These are phyloP conservation scores for Myxozyma sirexii DNA, from an alignment of 805 yeast genomes.

Conservation along the genomic window DNA sequence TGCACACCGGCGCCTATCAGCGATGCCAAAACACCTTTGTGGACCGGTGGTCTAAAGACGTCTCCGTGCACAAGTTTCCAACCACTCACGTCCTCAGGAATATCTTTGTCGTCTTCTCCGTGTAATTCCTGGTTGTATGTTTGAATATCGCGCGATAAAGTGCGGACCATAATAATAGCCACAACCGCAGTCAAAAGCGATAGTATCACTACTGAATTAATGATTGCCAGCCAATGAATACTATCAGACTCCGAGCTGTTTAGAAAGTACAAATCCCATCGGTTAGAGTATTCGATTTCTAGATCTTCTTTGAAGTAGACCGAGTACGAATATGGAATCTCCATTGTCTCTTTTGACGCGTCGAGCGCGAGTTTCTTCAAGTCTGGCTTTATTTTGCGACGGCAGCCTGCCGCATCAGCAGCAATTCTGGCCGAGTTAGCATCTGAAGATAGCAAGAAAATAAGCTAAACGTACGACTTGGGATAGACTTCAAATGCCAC, in stretches of 20 bases:
- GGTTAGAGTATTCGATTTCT: slow-evolving; percentile 60
- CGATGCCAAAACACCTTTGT: slow-evolving; percentile 54
- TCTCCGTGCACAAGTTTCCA: slow-evolving; percentile 62
- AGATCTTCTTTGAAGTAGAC: slow-evolving; percentile 87
- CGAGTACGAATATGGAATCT: slow-evolving; percentile 78
- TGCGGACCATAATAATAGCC: slow-evolving; percentile 61
- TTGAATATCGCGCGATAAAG: slow-evolving; percentile 56
- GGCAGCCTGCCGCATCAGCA: slow-evolving; percentile 55
- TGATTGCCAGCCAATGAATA: slow-evolving; percentile 77
- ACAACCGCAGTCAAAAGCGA: slow-evolving; percentile 64
- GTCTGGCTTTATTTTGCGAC: slow-evolving; percentile 60
- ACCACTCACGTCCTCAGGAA: slow-evolving; percentile 41
- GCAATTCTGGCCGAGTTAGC: slow-evolving; percentile 7
- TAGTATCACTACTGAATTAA: slow-evolving; percentile 70
- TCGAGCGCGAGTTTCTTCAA: slow-evolving; percentile 60
- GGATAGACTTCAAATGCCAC: slow-evolving; percentile 93
- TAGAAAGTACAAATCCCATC: slow-evolving; percentile 75
- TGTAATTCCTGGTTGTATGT: slow-evolving; percentile 39
- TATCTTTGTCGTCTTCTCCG: slow-evolving; percentile 35
- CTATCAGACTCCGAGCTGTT: slow-evolving; percentile 54
- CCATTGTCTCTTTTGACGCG: slow-evolving; percentile 43
- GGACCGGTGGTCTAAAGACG: slow-evolving; percentile 56
- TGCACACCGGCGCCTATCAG: slow-evolving; percentile 77
- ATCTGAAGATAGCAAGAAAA: too few species aligned
- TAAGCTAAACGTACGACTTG: slow-evolving; percentile 68